Percentiles rank a stretch among this genome's conserved stretches.
These are phyloP conservation scores for Jamesozyma lodderae DNA, from an alignment of 805 yeast species.

Conservation along the genomic window DNA sequence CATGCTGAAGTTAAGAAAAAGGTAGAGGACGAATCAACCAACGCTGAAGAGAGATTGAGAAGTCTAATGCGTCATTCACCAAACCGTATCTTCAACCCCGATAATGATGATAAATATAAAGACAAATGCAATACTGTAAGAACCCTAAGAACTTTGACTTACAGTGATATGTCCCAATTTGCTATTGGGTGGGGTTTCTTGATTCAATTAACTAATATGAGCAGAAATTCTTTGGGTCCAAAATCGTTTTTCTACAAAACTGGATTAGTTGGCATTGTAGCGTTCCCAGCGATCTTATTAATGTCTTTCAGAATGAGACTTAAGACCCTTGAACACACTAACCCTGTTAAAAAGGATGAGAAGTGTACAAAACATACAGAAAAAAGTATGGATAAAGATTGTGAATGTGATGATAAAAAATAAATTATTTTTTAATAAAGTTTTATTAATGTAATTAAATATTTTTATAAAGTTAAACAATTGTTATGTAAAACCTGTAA, in stretches of 20 bases:
- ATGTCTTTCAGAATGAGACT: constrained; percentile 1
- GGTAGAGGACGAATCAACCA: not conserved
- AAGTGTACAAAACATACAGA: too few relatives aligned
- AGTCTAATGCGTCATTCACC: not conserved
- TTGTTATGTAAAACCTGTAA: too few relatives aligned
- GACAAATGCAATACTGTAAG: not conserved
- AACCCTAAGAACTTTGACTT: not conserved
- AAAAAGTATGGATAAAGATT: too few relatives aligned
- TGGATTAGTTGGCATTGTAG: not conserved
- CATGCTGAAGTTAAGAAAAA: not conserved
- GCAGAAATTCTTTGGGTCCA: constrained; percentile 2
- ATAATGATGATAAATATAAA: too few relatives aligned
- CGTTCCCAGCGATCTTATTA: constrained; percentile 2
- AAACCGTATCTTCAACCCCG: constrained; percentile 2
- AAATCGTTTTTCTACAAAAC: constrained; percentile 2
- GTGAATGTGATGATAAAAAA: too few relatives aligned
- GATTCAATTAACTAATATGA: constrained; percentile 3
- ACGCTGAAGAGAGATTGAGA: not conserved
- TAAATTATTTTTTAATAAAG: too few relatives aligned
- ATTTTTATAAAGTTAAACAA: too few relatives aligned
- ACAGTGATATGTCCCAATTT: constrained; percentile 4
- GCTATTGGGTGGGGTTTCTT: constrained; percentile 4
- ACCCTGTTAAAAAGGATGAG: too few relatives aligned
- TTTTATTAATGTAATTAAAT: too few relatives aligned
- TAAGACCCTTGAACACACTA: too few relatives aligned